Conservation (phyloP, 768 basidiomycete genomes). For the Lactifluus volemus region DNA sequence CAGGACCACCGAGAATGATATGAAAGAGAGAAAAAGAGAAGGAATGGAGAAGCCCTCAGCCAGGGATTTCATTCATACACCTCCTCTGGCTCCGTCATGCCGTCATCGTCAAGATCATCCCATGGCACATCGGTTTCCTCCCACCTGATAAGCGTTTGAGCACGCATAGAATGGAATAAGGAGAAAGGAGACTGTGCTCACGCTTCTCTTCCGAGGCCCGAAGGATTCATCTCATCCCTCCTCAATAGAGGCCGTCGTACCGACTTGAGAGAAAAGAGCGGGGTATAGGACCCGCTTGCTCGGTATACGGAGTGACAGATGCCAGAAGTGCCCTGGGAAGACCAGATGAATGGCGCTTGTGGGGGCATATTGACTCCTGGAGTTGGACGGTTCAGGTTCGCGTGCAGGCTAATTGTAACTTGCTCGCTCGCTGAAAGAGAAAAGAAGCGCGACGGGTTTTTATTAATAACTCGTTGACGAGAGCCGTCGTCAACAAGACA, state of each 20-base stretch:
- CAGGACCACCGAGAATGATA: not conserved
- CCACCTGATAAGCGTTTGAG: conserved; percentile 6
- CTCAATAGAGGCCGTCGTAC: not conserved
- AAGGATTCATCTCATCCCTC: not conserved
- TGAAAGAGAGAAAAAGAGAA: not conserved
- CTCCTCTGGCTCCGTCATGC: not conserved
- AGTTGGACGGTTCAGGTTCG: not conserved
- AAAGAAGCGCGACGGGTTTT: too few species aligned
- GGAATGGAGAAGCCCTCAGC: not conserved
- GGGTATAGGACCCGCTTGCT: not conserved
- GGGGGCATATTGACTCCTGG: not conserved
- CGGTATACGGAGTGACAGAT: conserved; percentile 2
- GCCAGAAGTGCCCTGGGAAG: not conserved
- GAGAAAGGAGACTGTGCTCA: not conserved
- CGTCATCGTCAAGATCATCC: conserved; percentile 7
- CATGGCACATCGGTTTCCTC: conserved; percentile 6
- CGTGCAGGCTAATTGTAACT: not conserved
- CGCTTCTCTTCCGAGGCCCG: not conserved
- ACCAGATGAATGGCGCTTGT: not conserved
- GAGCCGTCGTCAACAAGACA: not conserved
- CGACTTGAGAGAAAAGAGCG: not conserved
- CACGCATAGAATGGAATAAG: not conserved
- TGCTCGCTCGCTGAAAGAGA: not conserved
- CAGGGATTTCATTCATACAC: not conserved
- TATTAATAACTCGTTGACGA: too few species aligned